Evolutionary conservation across 2,329 filamentous ascomycete species (phyloP).

Genomic region (Botrytis byssoidea): DNA sequence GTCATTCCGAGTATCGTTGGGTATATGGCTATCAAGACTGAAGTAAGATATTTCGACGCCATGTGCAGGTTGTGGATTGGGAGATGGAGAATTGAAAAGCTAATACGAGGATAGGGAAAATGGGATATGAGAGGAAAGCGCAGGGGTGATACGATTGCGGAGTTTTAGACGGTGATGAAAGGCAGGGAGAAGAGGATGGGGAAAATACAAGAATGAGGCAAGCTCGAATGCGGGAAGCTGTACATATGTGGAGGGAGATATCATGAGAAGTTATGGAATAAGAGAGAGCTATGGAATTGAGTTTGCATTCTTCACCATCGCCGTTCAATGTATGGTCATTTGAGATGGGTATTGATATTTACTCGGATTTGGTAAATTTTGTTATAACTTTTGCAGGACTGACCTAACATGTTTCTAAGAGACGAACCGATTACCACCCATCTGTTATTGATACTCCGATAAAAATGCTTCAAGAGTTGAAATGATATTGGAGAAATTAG

Average conservation of each 20-base stretch:
- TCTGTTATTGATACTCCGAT: too few species aligned
- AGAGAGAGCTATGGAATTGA: constrained; percentile 2
- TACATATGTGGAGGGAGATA: constrained; percentile 27
- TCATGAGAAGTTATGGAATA: neutral
- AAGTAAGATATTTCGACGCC: constrained; percentile 61
- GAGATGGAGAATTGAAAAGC: constrained; percentile 21
- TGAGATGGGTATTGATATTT: constrained; percentile 7
- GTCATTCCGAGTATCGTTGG: constrained; percentile 70
- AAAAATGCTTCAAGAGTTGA: neutral
- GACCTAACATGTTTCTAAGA: neutral
- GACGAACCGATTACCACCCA: neutral
- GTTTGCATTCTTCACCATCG: neutral
- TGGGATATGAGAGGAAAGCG: constrained; percentile 84
- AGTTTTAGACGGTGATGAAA: constrained; percentile 57
- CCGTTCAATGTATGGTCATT: neutral
- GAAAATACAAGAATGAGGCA: neutral
- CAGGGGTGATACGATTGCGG: constrained; percentile 77
- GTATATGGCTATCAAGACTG: constrained; percentile 73
- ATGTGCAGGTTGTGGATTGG: neutral
- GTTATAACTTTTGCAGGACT: neutral
- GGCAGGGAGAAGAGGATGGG: constrained; percentile 21
- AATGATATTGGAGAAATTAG: neutral
- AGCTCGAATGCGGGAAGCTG: constrained; percentile 12
- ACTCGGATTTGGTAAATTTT: neutral
- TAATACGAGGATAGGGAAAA: constrained; percentile 64